Conservation (phyloP, 768 basidiomycete genomes). For the Termitomyces bulborhizus region DNA sequence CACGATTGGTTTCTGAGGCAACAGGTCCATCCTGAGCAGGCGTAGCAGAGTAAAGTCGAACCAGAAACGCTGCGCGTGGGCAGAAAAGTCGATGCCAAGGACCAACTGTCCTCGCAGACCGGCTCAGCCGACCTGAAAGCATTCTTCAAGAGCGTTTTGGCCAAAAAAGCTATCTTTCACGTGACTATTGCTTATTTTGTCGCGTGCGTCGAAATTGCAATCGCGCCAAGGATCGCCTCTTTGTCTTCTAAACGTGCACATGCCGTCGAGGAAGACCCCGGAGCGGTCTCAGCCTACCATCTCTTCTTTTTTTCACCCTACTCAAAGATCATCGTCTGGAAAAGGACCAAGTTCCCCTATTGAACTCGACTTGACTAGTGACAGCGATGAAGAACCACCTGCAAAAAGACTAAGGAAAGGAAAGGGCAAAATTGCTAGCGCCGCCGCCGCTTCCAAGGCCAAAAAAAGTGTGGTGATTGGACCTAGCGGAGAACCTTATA, state of each 20-base stretch:
- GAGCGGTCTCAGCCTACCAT: slow-evolving; percentile 27
- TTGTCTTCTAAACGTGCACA: background rate
- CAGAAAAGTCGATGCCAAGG: slow-evolving; percentile 5
- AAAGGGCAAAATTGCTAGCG: slow-evolving; percentile 23
- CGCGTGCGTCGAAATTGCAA: background rate
- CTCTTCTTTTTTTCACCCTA: slow-evolving; percentile 31
- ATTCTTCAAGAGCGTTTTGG: slow-evolving; percentile 6
- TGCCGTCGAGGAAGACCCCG: slow-evolving; percentile 10
- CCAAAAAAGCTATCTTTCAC: slow-evolving; percentile 15
- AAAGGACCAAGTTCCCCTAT: slow-evolving; percentile 12
- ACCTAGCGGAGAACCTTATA: slow-evolving; percentile 66
- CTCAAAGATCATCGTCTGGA: slow-evolving; percentile 4
- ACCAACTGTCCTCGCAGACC: slow-evolving; percentile 8
- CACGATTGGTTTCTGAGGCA: slow-evolving; percentile 63
- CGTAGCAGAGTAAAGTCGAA: slow-evolving; percentile 20
- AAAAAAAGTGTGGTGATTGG: slow-evolving; percentile 46
- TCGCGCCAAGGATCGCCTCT: background rate
- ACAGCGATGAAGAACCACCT: slow-evolving; percentile 25
- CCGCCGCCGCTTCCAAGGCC: slow-evolving; percentile 16
- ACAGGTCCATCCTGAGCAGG: slow-evolving; percentile 35
- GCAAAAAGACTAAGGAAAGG: slow-evolving; percentile 26
- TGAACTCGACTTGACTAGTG: slow-evolving; percentile 46
- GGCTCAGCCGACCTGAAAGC: slow-evolving; percentile 16
- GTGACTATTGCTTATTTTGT: slow-evolving; percentile 9
- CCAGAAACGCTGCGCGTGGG: background rate